phyloP scores from a whole-genome alignment of 768 basidiomycete genomes.

The Russula sp. region DNA sequence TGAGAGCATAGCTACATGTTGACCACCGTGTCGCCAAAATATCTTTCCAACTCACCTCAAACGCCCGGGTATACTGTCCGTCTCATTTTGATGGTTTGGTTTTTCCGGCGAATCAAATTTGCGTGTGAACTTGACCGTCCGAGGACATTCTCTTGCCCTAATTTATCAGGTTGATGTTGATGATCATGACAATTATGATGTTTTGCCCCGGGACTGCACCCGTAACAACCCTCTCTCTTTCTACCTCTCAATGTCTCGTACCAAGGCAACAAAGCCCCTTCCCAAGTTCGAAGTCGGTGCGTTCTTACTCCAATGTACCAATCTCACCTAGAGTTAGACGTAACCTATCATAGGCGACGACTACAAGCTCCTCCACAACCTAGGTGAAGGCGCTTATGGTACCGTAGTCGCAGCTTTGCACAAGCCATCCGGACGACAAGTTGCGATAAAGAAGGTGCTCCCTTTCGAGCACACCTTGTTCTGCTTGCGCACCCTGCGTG shows the following conservation, averaged over 20 bases:
- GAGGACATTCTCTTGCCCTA: not conserved
- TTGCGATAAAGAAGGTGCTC: conserved; percentile 93
- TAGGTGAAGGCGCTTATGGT: conserved; percentile 86
- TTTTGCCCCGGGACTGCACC: not conserved
- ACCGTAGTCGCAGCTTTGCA: conserved; percentile 87
- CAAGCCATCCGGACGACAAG: conserved; percentile 69
- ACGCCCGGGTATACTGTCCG: too few species aligned
- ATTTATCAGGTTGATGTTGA: not conserved
- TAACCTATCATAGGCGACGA: conserved; percentile 44
- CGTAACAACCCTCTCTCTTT: conserved; percentile 23
- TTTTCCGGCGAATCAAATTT: not conserved
- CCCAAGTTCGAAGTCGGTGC: conserved; percentile 69
- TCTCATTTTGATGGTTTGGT: too few species aligned
- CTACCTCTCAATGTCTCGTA: conserved; percentile 6
- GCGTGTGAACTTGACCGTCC: conserved; percentile 3
- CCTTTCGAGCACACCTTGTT: conserved; percentile 94
- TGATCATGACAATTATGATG: not conserved
- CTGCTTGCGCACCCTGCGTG: conserved; percentile 81
- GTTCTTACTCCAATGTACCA: conserved; percentile 14
- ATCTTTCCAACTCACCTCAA: not conserved
- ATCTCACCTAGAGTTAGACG: not conserved
- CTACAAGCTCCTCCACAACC: conserved; percentile 64
- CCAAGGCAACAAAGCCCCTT: conserved; percentile 53
- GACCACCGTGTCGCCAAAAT: not conserved
- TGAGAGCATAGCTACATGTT: not conserved